Base-by-base conservation (phyloP, 768 basidiomycete genomes). In the Daedaleopsis sinensis region DNA sequence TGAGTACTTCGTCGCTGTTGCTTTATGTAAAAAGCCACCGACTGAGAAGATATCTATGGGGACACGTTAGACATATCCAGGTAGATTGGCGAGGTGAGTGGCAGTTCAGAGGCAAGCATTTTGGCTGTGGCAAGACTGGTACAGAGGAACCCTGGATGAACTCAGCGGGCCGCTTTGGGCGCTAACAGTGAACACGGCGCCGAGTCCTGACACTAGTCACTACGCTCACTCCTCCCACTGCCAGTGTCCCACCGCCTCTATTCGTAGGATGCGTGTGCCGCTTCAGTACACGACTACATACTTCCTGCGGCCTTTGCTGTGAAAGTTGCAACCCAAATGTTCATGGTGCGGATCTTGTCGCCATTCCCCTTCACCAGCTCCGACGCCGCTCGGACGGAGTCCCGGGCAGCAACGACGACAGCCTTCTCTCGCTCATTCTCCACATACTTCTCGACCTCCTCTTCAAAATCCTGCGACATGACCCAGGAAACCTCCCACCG, bases 401-500 rank as follows among this genome's bases (percentile, higher is more conserved):
- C 76, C 35, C 71, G 39, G 62, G 77, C 59, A 1, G 76, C 75
- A 9, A 70, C 44, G 5, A 76, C 62, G n/a, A 74, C 68, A 0
- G 64, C 66, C 55, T 63, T 71, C 70, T 77, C 76, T 65, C 70
- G 63, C 55, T 73, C 76, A 44, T 78, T 71, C 53, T 57, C 39
- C 19, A 75, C 62, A 46, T 57, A 49, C 44, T 58, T 56, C 47
- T 70, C 64, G 27, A 77, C 60, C 24, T 75, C 67, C 38, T 65
- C 46, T 24, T 49, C 46, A 55, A 77, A 78, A 0, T 23, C 56
- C 12, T 60, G 38, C 5, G 58, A 46, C 39, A 70, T 19, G 3
- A 73, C 74, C 15, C 39, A 67, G 1, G 39, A 48, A 1, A 72
- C 68, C 63, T 79, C 78, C 78, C 78, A 79, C 21, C 55, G 44